These are phyloP conservation scores for Telfairia occidentalis DNA, from an alignment of 331 rosid species.

Conservation along the genomic window DNA sequence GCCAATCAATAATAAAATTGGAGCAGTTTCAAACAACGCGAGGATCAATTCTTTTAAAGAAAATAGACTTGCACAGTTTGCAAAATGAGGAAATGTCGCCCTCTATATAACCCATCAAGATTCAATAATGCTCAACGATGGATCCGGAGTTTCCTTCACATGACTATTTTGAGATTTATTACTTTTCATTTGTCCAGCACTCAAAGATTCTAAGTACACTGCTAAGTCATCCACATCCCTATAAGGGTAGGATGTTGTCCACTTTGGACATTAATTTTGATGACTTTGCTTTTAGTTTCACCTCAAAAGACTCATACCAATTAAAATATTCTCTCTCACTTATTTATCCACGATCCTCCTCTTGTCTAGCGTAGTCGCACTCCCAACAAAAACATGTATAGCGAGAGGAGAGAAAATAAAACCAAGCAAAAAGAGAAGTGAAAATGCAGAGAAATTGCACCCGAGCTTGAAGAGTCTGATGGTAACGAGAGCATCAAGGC, in stretches of 20 bases:
- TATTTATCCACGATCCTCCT: too few relatives aligned
- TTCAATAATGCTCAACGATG: background rate
- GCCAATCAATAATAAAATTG: background rate
- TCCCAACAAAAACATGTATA: background rate
- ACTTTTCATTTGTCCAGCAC: too few relatives aligned
- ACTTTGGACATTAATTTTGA: too few relatives aligned
- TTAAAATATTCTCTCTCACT: too few relatives aligned
- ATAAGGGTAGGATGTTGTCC: too few relatives aligned
- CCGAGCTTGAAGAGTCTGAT: conserved; percentile 73
- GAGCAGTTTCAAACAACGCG: background rate
- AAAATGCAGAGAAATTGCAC: conserved; percentile 18
- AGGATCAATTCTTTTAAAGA: background rate
- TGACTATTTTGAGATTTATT: too few relatives aligned
- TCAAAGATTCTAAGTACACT: too few relatives aligned
- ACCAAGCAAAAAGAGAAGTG: background rate
- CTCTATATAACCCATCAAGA: background rate
- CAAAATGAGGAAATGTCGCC: background rate
- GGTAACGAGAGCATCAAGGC: conserved; percentile 67
- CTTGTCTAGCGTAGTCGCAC: too few relatives aligned
- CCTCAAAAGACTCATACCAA: too few relatives aligned
- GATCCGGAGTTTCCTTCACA: too few relatives aligned
- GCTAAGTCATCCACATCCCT: too few relatives aligned
- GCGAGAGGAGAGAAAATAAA: background rate
- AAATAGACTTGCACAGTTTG: background rate
- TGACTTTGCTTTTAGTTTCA: too few relatives aligned